phyloP scores from a whole-genome alignment of 2,329 filamentous ascomycete species.

The Penicillium sp. region DNA sequence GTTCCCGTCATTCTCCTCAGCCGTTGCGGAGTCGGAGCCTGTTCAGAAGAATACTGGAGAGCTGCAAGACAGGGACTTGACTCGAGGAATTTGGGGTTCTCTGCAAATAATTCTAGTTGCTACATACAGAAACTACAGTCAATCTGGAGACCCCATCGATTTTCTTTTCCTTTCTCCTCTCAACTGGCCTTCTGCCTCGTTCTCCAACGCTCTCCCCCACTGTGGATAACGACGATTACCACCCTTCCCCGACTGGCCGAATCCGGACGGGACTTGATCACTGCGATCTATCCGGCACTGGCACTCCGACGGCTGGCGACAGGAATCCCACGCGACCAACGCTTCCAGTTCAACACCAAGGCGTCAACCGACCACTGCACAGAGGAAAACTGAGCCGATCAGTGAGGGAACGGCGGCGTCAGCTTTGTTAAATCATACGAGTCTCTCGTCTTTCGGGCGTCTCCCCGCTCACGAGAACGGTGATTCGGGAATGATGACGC shows the following conservation, averaged over 20 bases:
- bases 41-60: background rate
- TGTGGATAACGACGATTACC: slow-evolving; percentile 2
- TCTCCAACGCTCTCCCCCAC: background rate
- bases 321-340: slow-evolving; percentile 1
- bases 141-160: no score
- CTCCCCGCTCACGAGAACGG: slow-evolving; percentile 24
- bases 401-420: no score
- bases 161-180: no score
- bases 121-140: no score
- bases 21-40: slow-evolving; percentile 8
- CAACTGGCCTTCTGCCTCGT: background rate
- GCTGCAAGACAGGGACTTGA: background rate
- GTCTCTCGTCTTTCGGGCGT: background rate
- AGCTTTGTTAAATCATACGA: no score
- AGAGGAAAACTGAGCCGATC: background rate
- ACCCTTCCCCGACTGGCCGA: slow-evolving; percentile 4
- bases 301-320: slow-evolving; percentile 2
- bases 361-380: background rate
- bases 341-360: background rate
- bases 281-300: slow-evolving; percentile 1
- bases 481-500: slow-evolving; percentile 47
- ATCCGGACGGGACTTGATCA: slow-evolving; percentile 1
- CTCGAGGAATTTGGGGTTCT: no score
- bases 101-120: no score
- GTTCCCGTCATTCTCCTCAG: slow-evolving; percentile 1